phyloP scores from a whole-genome alignment of 139 green algal genomes.

The Chlamydomonas incerta region DNA sequence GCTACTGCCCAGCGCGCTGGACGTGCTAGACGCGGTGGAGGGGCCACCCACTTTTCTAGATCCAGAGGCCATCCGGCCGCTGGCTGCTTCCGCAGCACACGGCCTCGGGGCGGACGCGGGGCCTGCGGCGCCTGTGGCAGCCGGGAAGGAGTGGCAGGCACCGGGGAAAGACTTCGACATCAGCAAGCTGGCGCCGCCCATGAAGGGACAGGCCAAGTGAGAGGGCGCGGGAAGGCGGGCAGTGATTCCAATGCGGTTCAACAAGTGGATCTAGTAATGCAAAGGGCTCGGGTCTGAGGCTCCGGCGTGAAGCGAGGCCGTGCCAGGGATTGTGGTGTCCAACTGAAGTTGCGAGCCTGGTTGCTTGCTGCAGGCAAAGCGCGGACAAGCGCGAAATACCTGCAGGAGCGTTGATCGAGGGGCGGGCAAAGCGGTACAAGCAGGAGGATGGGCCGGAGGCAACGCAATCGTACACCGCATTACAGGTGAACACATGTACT shows the following conservation, averaged over 20 bases:
- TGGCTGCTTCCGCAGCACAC: conserved; percentile 36
- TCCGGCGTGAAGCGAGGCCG: too few relatives aligned
- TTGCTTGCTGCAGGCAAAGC: conserved; percentile 17
- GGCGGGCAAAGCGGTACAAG: conserved; percentile 68
- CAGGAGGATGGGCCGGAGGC: conserved; percentile 57
- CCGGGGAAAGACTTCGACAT: conserved; percentile 69
- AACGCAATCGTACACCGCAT: conserved; percentile 58
- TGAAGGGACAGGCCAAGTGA: conserved; percentile 63
- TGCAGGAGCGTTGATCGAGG: conserved; percentile 62
- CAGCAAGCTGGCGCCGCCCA: conserved; percentile 64
- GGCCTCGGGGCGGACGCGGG: background rate
- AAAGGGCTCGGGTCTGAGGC: too few relatives aligned
- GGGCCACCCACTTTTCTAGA: conserved; percentile 67
- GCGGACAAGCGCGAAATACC: conserved; percentile 51
- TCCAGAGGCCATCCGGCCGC: conserved; percentile 69
- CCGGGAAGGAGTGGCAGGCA: background rate
- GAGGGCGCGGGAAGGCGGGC: too few relatives aligned
- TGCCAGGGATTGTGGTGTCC: too few relatives aligned
- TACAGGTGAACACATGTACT: too few relatives aligned
- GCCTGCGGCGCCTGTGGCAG: background rate
- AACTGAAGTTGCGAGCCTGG: background rate
- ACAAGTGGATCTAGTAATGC: too few relatives aligned
- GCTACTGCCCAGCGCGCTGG: conserved; percentile 24
- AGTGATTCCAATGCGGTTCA: too few relatives aligned
- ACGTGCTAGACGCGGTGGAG: conserved; percentile 52